Conservation (phyloP, 2,329 filamentous ascomycete species). For the Lachnellula cervina region DNA sequence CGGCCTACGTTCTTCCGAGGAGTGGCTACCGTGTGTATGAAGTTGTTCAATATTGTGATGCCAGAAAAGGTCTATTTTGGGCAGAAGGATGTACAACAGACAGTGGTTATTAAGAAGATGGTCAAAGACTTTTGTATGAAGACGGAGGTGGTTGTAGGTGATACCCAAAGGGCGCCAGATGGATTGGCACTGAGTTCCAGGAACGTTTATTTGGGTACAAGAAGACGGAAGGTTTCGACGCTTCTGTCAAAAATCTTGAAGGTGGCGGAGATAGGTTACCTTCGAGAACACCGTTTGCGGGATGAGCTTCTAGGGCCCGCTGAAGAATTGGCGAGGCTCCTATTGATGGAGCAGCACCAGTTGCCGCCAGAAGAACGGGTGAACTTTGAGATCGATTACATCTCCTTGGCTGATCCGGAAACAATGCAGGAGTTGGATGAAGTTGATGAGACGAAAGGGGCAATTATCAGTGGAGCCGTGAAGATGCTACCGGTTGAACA, state of each 20-base stretch:
- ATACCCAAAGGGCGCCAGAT: slow-evolving; percentile 71
- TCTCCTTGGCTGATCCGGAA: slow-evolving; percentile 82
- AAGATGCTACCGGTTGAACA: slow-evolving; percentile 82
- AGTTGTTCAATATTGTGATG: slow-evolving; percentile 77
- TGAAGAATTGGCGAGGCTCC: slow-evolving; percentile 50
- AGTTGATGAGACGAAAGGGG: slow-evolving; percentile 67
- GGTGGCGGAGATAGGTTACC: slow-evolving; percentile 65
- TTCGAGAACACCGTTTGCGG: slow-evolving; percentile 46
- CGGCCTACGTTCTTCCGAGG: slow-evolving; percentile 94
- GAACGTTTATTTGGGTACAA: slow-evolving; percentile 83
- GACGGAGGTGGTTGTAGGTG: slow-evolving; percentile 66
- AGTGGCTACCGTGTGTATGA: slow-evolving; percentile 95
- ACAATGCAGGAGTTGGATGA: slow-evolving; percentile 72
- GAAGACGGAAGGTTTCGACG: slow-evolving; percentile 66
- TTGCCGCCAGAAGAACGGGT: slow-evolving; percentile 57
- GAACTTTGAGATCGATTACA: slow-evolving; percentile 81
- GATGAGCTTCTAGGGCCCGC: slow-evolving; percentile 70
- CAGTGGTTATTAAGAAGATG: slow-evolving; percentile 80
- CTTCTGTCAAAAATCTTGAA: slow-evolving; percentile 66
- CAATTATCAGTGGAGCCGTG: slow-evolving; percentile 82
- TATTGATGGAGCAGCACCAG: slow-evolving; percentile 56
- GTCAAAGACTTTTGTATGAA: slow-evolving; percentile 82
- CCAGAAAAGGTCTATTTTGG: slow-evolving; percentile 86
- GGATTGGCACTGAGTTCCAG: slow-evolving; percentile 87
- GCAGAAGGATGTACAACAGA: slow-evolving; percentile 97